These are phyloP conservation scores for Aspergillus taichungensis DNA, from an alignment of 495 filamentous ascomycete species.

Conservation along the genomic window DNA sequence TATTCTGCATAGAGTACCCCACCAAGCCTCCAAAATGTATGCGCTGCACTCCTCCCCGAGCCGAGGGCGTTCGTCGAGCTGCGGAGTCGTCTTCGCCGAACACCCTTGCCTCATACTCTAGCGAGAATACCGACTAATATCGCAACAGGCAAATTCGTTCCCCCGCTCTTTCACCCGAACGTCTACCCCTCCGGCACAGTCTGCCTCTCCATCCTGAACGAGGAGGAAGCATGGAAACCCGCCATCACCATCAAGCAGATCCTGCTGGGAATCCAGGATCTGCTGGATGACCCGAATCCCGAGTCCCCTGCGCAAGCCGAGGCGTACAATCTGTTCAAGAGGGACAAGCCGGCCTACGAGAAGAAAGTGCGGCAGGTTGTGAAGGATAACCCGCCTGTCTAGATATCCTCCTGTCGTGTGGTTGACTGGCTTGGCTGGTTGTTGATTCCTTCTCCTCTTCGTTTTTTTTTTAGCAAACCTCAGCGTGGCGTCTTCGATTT, in stretches of 20 bases:
- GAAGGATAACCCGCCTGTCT: constrained; percentile 70
- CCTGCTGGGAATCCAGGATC: constrained; percentile 87
- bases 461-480: constrained; percentile 10
- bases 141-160: constrained; percentile 81
- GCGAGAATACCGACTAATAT: neutral
- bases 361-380: constrained; percentile 79
- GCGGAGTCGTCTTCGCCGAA: too few relatives aligned
- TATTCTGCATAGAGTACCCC: constrained; percentile 68
- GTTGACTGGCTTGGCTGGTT: neutral
- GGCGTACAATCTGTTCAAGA: constrained; percentile 94
- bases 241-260: constrained; percentile 98
- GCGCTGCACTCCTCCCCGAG: constrained; percentile 14
- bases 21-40: constrained; percentile 98
- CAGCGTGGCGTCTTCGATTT: constrained; percentile 9
- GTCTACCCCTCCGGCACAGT: constrained; percentile 98
- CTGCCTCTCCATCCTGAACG: constrained; percentile 94
- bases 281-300: constrained; percentile 93
- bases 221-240: constrained; percentile 97
- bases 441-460: constrained; percentile 4
- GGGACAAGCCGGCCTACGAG: constrained; percentile 80
- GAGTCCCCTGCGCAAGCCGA: constrained; percentile 96
- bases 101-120: neutral
- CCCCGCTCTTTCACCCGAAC: constrained; percentile 96
- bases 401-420: neutral
- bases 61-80: too few relatives aligned